Percentiles rank a stretch among this genome's conserved stretches.
Conservation (phyloP, 2,329 filamentous ascomycete species). For the Aspergillus cejpii region DNA sequence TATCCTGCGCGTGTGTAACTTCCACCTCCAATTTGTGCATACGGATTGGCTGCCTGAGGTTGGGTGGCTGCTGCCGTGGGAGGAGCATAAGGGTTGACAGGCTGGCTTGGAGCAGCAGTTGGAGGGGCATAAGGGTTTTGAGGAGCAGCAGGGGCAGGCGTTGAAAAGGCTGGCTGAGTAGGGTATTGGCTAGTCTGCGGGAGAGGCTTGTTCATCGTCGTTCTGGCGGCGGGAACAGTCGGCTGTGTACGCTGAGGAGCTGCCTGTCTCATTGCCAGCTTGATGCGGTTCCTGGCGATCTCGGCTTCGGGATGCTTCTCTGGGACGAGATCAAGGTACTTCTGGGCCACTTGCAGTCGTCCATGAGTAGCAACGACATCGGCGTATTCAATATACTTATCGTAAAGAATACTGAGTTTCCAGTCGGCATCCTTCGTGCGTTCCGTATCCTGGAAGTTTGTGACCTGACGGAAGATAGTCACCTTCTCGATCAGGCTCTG, state of each 20-base stretch:
- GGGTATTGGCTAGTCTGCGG: conserved; percentile 35
- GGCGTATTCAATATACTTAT: conserved; percentile 94
- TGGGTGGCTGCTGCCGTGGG: conserved; percentile 17
- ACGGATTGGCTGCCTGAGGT: conserved; percentile 15
- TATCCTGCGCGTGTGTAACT: conserved; percentile 46
- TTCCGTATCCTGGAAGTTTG: conserved; percentile 80
- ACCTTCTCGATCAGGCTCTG: conserved; percentile 98
- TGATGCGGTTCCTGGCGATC: conserved; percentile 75
- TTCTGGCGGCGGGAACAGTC: conserved; percentile 37
- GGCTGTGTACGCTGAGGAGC: conserved; percentile 39
- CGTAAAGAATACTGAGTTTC: conserved; percentile 83
- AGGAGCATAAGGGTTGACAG: conserved; percentile 30
- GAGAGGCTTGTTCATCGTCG: conserved; percentile 37
- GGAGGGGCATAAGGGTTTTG: conserved; percentile 48
- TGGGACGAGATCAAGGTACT: conserved; percentile 84
- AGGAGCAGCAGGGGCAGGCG: conserved; percentile 21
- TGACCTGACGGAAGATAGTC: conserved; percentile 88
- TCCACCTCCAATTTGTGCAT: conserved; percentile 23
- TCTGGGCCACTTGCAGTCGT: conserved; percentile 76
- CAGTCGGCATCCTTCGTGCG: conserved; percentile 65
- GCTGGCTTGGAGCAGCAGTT: conserved; percentile 23
- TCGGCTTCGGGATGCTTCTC: conserved; percentile 78
- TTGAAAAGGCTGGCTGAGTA: conserved; percentile 30
- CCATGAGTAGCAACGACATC: conserved; percentile 90
- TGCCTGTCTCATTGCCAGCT: conserved; percentile 67